Conservation (phyloP, 345 rosid species). For the Citrus unshiu region DNA sequence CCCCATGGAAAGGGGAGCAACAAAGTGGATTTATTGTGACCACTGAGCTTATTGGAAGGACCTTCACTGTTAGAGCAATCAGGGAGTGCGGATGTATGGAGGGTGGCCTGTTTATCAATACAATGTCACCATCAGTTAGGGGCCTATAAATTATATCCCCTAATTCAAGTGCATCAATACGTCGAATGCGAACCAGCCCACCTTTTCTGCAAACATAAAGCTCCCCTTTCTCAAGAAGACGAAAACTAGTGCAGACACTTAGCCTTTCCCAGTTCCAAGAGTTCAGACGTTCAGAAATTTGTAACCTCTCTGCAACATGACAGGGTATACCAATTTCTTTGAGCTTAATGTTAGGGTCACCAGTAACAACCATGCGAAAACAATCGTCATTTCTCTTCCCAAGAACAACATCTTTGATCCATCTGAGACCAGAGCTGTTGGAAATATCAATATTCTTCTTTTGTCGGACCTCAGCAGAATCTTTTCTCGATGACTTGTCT, state of each 20-base stretch:
- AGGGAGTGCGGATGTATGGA: constrained; percentile 91
- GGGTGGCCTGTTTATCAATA: constrained; percentile 89
- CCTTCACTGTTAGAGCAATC: constrained; percentile 66
- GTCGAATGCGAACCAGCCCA: constrained; percentile 40
- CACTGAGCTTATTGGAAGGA: constrained; percentile 66
- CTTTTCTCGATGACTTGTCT: constrained; percentile 49
- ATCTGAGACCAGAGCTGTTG: constrained; percentile 70
- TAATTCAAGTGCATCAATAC: constrained; percentile 42
- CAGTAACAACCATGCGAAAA: constrained; percentile 86
- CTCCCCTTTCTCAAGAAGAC: constrained; percentile 58
- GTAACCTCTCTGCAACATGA: constrained; percentile 70
- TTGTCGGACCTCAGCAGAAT: constrained; percentile 34
- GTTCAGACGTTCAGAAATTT: constrained; percentile 67
- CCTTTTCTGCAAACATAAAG: constrained; percentile 61
- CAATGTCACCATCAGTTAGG: constrained; percentile 67
- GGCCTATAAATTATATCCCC: constrained; percentile 70
- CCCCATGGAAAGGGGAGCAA: constrained; percentile 87
- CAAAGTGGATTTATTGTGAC: constrained; percentile 85
- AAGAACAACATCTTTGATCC: constrained; percentile 83
- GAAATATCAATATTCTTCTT: constrained; percentile 41
- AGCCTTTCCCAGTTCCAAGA: constrained; percentile 64
- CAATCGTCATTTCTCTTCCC: constrained; percentile 83
- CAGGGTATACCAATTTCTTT: constrained; percentile 85
- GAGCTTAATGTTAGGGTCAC: constrained; percentile 70
- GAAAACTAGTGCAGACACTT: constrained; percentile 37